Evolutionary conservation across 202 grass and related monocot species (phyloP), one percentile per base, ranked within the genome.

Genomic region (Panicum virgatum): DNA sequence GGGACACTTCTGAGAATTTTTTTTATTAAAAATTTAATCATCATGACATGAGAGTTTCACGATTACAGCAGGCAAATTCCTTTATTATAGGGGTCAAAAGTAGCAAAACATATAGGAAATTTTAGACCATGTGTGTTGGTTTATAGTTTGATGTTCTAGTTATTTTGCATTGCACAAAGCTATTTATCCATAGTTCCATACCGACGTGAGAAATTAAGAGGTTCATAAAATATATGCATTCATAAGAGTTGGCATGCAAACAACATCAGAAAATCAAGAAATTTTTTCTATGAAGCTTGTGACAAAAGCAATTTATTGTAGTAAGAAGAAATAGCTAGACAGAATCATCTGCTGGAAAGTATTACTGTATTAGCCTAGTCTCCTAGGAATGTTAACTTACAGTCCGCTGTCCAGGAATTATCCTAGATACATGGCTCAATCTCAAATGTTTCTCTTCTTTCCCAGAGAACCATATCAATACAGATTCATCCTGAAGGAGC

Each of bases 401-500:
- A 74, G 97, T 99, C 51, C 96, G 88, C 89, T 99, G 96, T 76
- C 96, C 96, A 90, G 96, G 96, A 80, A 99, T 93, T 87, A 99
- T 99, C 86, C 91, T 93, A 73, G 96, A 92, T 66, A 99, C 93
- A 92, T 99, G 96, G 80, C 87, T 99, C 81, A 99, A 79, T 81
- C 89, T 96, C 82, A 99, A 86, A 83, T 93, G 93, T 76, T 99
- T 99, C 88, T 99, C 96, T 78, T 99, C 96, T 92, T 96, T 99
- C 29, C 93, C 96, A 64, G 96, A 99, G 85, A 99, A 99, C 96
- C 96, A 99, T 94, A 99, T 99, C 81, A 99, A 86, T 69, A 92
- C 72, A 23, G 97, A 99, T 79, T 96, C 97, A 18, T 99, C 97
- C 97, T 99, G 87, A 65, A 83, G 66, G 83, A 89, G 57, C 39